phyloP scores from a whole-genome alignment of 2,329 filamentous ascomycete genomes.

The Microsporum ferrugineum region DNA sequence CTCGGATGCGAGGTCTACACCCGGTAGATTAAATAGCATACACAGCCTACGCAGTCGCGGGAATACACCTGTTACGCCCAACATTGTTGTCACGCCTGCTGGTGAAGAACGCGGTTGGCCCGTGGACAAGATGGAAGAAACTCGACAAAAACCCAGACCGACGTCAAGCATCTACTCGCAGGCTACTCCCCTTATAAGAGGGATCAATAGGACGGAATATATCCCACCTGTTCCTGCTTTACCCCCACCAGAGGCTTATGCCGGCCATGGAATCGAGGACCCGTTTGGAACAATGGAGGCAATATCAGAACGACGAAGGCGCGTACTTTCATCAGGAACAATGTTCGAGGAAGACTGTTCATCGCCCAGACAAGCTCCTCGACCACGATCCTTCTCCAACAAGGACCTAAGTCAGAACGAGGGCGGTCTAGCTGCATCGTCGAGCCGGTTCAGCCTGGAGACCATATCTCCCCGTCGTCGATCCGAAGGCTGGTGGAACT shows the following conservation, averaged over 20 bases:
- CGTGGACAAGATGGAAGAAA: conserved; percentile 15
- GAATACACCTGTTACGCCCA: conserved; percentile 32
- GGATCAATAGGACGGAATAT: conserved; percentile 9
- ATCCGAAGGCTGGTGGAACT: conserved; percentile 42
- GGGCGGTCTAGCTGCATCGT: conserved; percentile 18
- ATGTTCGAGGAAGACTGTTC: conserved; percentile 27
- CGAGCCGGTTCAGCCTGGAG: conserved; percentile 24
- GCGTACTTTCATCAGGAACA: conserved; percentile 26
- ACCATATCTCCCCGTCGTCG: conserved; percentile 28
- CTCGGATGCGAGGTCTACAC: conserved; percentile 12
- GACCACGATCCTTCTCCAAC: conserved; percentile 4
- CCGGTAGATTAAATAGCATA: conserved; percentile 19
- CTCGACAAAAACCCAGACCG: conserved; percentile 21
- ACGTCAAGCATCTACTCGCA: conserved; percentile 37
- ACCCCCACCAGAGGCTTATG: conserved; percentile 22
- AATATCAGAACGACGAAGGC: conserved; percentile 16
- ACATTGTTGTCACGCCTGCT: conserved; percentile 38
- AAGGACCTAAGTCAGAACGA: conserved; percentile 5
- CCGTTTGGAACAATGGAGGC: conserved; percentile 12
- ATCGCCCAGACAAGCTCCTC: background rate
- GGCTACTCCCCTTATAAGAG: conserved; percentile 23
- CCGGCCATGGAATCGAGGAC: conserved; percentile 11
- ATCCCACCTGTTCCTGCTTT: conserved; percentile 34
- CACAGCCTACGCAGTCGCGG: conserved; percentile 18
- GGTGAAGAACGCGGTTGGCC: conserved; percentile 30